These are phyloP conservation scores for Lentinula boryana DNA, from an alignment of 768 basidiomycete species.

Conservation along the genomic window DNA sequence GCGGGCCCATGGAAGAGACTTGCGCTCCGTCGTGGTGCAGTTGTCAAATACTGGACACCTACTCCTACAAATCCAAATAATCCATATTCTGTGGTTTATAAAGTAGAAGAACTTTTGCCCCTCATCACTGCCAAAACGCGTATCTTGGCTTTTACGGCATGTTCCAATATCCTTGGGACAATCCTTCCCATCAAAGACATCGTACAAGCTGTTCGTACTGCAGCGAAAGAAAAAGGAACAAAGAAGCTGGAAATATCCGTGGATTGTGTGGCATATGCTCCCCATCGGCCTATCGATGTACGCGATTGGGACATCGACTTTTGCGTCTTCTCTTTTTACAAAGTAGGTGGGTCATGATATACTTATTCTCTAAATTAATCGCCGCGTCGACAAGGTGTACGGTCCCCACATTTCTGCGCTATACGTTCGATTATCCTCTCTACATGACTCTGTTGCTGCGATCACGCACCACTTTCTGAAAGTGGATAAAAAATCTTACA, in stretches of 20 bases:
- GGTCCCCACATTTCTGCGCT: conserved; percentile 67
- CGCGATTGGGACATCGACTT: conserved; percentile 76
- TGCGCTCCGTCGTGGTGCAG: conserved; percentile 47
- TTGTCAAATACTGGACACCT: conserved; percentile 56
- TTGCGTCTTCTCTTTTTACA: conserved; percentile 68
- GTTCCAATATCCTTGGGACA: conserved; percentile 71
- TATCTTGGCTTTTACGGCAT: conserved; percentile 67
- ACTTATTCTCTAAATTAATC: not conserved
- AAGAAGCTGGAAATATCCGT: conserved; percentile 61
- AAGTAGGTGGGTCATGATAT: conserved; percentile 44
- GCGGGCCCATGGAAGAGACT: conserved; percentile 73
- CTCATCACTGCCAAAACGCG: conserved; percentile 63
- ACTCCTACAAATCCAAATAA: conserved; percentile 45
- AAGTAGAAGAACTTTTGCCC: conserved; percentile 50
- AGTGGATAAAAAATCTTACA: conserved; percentile 40
- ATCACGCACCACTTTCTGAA: conserved; percentile 69
- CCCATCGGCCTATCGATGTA: conserved; percentile 67
- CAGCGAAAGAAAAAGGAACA: conserved; percentile 46
- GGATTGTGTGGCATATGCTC: conserved; percentile 78
- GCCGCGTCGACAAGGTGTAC: conserved; percentile 47
- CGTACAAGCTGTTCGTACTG: conserved; percentile 41
- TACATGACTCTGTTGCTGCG: conserved; percentile 47
- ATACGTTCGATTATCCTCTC: conserved; percentile 46
- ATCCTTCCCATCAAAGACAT: conserved; percentile 56
- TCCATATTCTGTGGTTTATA: conserved; percentile 57